A percentile compares a stretch with the other conserved stretches of the same genome.
Evolutionary conservation across 1,284 basidiomycete species (phyloP).

Genomic region (Omphalotus olearius): DNA sequence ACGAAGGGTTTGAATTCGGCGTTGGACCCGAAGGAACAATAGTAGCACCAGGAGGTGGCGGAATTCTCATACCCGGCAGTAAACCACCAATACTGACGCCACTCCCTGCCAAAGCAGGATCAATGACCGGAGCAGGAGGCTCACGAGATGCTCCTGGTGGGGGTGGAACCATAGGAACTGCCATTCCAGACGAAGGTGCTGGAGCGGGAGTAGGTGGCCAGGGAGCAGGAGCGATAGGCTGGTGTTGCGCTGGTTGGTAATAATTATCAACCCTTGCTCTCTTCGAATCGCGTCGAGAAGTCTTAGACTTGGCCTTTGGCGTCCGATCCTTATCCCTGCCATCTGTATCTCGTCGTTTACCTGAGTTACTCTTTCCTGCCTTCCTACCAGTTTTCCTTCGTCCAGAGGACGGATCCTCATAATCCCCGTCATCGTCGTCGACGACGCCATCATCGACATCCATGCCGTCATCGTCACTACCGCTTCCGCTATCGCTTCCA

Average conservation of each 20-base stretch:
- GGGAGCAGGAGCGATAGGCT: constrained; percentile 8
- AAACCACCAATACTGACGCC: constrained; percentile 3
- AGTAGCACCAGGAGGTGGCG: constrained; percentile 12
- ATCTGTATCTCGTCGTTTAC: not conserved
- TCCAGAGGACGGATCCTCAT: constrained; percentile 1
- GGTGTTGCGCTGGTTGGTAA: constrained; percentile 3
- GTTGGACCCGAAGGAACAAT: constrained; percentile 3
- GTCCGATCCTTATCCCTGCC: constrained; percentile 7
- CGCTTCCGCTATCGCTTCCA: not conserved
- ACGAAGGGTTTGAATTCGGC: not conserved
- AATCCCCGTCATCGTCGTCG: constrained; percentile 6
- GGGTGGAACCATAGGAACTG: not conserved
- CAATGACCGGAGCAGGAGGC: constrained; percentile 1
- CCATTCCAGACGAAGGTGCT: not conserved
- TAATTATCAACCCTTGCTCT: constrained; percentile 13
- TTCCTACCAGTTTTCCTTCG: not conserved
- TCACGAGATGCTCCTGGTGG: constrained; percentile 2
- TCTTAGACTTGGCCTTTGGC: not conserved
- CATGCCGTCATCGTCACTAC: not conserved
- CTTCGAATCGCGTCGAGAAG: constrained; percentile 3
- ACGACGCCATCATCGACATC: not conserved
- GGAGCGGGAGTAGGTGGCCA: constrained; percentile 8
- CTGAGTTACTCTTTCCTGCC: not conserved
- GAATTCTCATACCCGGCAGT: constrained; percentile 9
- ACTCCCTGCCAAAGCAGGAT: not conserved